Evolutionary conservation across 2,329 filamentous ascomycete species (phyloP).

Genomic region (Fusarium devonianum): DNA sequence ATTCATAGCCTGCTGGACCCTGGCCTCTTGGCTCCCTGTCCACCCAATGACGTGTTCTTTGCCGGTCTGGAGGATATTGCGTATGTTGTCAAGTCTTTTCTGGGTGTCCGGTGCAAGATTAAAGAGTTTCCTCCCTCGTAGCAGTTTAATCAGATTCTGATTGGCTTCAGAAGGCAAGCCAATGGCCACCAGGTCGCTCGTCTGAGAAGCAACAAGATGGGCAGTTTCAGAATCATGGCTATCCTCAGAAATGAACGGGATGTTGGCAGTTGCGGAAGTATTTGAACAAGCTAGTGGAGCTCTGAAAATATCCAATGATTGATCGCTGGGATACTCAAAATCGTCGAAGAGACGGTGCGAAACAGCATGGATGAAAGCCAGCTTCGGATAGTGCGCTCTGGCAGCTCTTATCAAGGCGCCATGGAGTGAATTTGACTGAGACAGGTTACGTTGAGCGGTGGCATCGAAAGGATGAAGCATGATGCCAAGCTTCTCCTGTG

Average conservation of each 20-base stretch:
- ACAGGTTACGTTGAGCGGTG: background rate
- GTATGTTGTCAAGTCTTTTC: background rate
- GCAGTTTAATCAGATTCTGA: background rate
- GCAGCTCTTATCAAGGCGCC: background rate
- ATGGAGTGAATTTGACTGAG: background rate
- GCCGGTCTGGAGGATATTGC: conserved; percentile 1
- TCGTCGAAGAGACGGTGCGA: background rate
- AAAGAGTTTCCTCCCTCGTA: background rate
- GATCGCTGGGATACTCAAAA: background rate
- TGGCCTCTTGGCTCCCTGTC: conserved; percentile 2
- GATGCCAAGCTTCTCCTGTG: background rate
- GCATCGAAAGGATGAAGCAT: background rate
- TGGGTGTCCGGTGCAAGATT: accelerated
- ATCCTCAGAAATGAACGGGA: background rate
- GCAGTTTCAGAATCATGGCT: background rate
- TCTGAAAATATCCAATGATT: background rate
- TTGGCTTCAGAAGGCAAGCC: background rate
- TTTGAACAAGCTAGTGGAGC: background rate
- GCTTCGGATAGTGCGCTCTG: background rate
- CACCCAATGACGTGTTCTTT: conserved; percentile 15
- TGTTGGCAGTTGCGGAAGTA: background rate
- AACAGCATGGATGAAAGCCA: background rate
- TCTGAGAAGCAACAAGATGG: background rate
- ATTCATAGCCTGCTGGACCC: conserved; percentile 14
- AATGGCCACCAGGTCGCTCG: background rate